phyloP scores from a whole-genome alignment of 140 eudicot species.

The Oenanthe javanica region DNA sequence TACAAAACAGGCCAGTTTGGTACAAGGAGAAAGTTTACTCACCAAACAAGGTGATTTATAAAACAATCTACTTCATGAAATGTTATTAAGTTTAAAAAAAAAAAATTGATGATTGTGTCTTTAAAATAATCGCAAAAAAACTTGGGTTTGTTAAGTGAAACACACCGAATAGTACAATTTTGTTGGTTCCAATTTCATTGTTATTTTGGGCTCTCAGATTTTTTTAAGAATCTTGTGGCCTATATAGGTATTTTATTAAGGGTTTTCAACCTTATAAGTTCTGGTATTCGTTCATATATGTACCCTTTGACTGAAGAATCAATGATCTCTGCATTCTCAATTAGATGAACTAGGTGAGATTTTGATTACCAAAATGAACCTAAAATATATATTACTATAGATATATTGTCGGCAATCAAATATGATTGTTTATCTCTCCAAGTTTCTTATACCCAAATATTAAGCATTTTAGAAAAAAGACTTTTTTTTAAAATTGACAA shows the following conservation, averaged over 20 bases:
- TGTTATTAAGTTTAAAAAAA: background rate
- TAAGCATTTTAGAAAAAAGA: too few species aligned
- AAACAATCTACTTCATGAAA: conserved; percentile 5
- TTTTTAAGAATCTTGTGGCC: background rate
- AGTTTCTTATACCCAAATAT: too few species aligned
- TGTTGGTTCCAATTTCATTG: background rate
- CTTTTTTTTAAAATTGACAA: too few species aligned
- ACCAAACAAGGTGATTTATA: conserved; percentile 53
- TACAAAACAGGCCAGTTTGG: conserved; percentile 82
- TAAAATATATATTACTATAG: too few species aligned
- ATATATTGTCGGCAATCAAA: too few species aligned
- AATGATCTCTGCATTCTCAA: too few species aligned
- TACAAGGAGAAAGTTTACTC: conserved; percentile 89
- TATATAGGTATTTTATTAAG: background rate
- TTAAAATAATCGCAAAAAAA: background rate
- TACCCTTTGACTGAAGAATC: too few species aligned
- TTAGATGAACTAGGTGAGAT: background rate
- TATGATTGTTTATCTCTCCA: too few species aligned
- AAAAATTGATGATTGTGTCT: background rate
- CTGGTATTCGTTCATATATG: background rate
- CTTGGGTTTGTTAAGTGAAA: background rate
- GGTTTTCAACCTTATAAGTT: background rate
- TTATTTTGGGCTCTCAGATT: too few species aligned
- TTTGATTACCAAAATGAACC: too few species aligned
- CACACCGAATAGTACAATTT: background rate